Base-by-base conservation (phyloP, 2,329 filamentous ascomycete genomes). In the Aspergillus pseudoviridinutans region DNA sequence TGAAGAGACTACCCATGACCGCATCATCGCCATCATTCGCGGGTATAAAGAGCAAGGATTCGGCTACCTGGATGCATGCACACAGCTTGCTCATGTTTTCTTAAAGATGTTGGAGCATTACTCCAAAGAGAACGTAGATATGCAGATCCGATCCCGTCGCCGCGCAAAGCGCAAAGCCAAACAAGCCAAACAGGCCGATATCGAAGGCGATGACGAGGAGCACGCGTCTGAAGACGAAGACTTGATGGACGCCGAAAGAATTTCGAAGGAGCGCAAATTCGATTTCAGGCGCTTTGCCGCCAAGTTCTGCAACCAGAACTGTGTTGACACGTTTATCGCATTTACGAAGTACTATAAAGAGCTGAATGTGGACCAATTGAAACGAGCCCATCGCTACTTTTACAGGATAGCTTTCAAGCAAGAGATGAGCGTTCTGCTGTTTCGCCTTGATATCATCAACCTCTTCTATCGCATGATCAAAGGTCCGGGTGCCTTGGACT, bases 371-470 rank as follows among this genome's bases (percentile, higher is more conserved):
- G 81, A 86, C 41, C 94, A 99, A 71, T 79, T 97, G 41, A 97
- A 97, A 77, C 87, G 94, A 5, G 88, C 88, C 12, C 94, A 97
- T 76, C 88, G 94, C 6, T 99, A 93, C 73, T 92, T 99, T 68
- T 95, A 97, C 69, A 88, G 93, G 0, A 82, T 96, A 10, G 92
- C 92, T 0, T 97, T 97, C 80, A 99, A 97, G 76, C 90, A 96
- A 73, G 91, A 97, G 50, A 87, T 94, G 78, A 87, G 87, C 56
- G 87, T 97, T 24, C 84, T 97, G 77, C 81, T 99, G 1, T 97
- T 92, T 75, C 86, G 93, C 9, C 84, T 96, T 4, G 94, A 97
- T 70, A 96, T 97, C 38, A 85, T 99, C 50, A 86, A 90, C 47
- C 81, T 97, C 1, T 87, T 99, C 51, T 87, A 96, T 70, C 88